Evolutionary conservation across 2,329 filamentous ascomycete genomes (phyloP).

Genomic region (Thermothelomyces thermophilus): DNA sequence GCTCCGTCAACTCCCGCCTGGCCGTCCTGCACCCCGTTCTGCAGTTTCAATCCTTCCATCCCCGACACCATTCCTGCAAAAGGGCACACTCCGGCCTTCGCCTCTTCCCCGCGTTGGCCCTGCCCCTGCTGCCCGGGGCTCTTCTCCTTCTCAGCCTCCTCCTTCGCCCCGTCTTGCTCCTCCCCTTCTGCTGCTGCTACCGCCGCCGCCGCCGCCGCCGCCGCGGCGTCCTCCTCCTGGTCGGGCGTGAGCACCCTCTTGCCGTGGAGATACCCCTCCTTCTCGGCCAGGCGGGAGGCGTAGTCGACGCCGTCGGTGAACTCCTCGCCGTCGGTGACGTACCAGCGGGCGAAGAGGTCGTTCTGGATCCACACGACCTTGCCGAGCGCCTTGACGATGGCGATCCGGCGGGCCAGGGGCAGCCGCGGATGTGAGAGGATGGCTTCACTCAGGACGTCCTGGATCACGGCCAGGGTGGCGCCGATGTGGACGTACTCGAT

Average conservation of each 20-base stretch:
- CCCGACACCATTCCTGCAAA: constrained; percentile 7
- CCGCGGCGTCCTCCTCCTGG: constrained; percentile 9
- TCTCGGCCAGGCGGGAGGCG: constrained; percentile 41
- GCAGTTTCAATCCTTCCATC: not conserved
- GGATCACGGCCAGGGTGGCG: constrained; percentile 64
- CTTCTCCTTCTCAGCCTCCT: constrained; percentile 12
- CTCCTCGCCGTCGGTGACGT: constrained; percentile 63
- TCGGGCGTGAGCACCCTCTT: constrained; percentile 46
- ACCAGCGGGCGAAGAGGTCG: constrained; percentile 79
- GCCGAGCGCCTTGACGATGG: constrained; percentile 65
- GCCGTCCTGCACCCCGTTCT: not conserved
- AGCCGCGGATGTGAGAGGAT: constrained; percentile 66
- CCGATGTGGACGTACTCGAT: constrained; percentile 78
- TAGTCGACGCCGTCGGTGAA: constrained; percentile 41
- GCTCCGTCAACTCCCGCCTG: not conserved
- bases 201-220: no score
- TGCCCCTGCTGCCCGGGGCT: not conserved
- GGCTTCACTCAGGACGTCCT: constrained; percentile 70
- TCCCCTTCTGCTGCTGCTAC: not conserved
- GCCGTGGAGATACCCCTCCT: constrained; percentile 59
- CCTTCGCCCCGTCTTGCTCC: not conserved
- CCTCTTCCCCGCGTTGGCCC: not conserved
- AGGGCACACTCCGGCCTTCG: constrained; percentile 5
- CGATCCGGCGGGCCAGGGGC: constrained; percentile 60
- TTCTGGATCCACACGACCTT: constrained; percentile 89